Conservation (phyloP, 2,329 filamentous ascomycete species). For the Venturia asperata region DNA sequence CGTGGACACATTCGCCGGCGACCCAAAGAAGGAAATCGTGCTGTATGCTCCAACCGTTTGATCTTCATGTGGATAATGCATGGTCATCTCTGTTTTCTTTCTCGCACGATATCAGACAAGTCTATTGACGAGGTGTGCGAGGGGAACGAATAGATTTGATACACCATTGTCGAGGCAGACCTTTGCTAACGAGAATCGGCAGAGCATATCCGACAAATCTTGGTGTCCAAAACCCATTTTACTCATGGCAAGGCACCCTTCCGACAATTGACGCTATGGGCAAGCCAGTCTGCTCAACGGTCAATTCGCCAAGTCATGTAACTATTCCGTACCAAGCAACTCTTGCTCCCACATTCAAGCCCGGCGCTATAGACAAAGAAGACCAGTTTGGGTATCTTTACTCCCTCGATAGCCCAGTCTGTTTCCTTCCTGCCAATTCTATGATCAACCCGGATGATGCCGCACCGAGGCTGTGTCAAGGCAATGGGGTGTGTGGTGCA, state of each 20-base stretch:
- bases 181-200: not conserved
- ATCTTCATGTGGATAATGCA: no score
- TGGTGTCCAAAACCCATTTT: not conserved
- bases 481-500: slow-evolving; percentile 1
- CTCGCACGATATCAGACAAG: not conserved
- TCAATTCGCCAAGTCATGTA: not conserved
- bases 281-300: slow-evolving; percentile 4
- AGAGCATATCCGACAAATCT: slow-evolving; percentile 16
- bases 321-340: not conserved
- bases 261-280: slow-evolving; percentile 12
- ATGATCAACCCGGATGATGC: slow-evolving; percentile 10
- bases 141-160: no score
- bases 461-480: not conserved
- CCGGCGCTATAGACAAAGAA: not conserved
- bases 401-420: not conserved
- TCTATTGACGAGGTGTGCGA: not conserved
- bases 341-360: not conserved
- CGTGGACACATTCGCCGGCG: not conserved
- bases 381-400: not conserved
- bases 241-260: slow-evolving; percentile 13
- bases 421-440: not conserved
- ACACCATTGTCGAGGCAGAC: no score
- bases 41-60: not conserved
- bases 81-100: no score
- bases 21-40: not conserved